Conservation (phyloP, 2,329 filamentous ascomycete genomes). For the Cercospora beticola region DNA sequence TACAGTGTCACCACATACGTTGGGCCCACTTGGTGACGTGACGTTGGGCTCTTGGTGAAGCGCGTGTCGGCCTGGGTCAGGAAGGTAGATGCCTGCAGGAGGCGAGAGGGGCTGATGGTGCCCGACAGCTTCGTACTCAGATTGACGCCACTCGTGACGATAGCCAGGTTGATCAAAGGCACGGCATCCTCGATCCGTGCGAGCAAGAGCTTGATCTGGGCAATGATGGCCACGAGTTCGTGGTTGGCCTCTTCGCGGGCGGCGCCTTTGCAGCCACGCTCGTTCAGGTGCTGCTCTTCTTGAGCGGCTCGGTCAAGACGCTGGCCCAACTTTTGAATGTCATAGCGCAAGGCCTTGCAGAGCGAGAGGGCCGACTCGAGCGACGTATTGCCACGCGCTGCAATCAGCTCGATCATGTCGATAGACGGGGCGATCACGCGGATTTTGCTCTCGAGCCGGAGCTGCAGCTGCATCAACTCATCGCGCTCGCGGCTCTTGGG, state of each 20-base stretch:
- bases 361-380: slow-evolving; percentile 82
- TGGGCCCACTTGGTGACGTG: slow-evolving; percentile 78
- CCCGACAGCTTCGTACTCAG: slow-evolving; percentile 76
- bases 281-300: slow-evolving; percentile 56
- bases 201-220: slow-evolving; percentile 73
- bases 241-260: slow-evolving; percentile 58
- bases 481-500: slow-evolving; percentile 68
- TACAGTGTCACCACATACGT: slow-evolving; percentile 85
- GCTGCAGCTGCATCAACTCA: slow-evolving; percentile 71
- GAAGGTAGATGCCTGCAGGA: slow-evolving; percentile 90
- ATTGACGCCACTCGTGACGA: slow-evolving; percentile 88
- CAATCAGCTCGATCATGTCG: slow-evolving; percentile 87
- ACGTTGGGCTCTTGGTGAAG: slow-evolving; percentile 64
- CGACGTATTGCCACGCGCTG: slow-evolving; percentile 72
- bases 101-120: slow-evolving; percentile 82
- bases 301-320: slow-evolving; percentile 69
- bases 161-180: slow-evolving; percentile 86
- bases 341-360: slow-evolving; percentile 77
- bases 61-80: slow-evolving; percentile 83
- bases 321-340: slow-evolving; percentile 77
- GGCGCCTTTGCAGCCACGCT: slow-evolving; percentile 47
- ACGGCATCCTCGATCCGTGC: slow-evolving; percentile 84
- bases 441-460: slow-evolving; percentile 80
- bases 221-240: slow-evolving; percentile 68
- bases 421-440: slow-evolving; percentile 89